Evolutionary conservation across 2,329 filamentous ascomycete species (phyloP), one percentile per base, ranked within the genome.

Genomic region (Nemania sp.): DNA sequence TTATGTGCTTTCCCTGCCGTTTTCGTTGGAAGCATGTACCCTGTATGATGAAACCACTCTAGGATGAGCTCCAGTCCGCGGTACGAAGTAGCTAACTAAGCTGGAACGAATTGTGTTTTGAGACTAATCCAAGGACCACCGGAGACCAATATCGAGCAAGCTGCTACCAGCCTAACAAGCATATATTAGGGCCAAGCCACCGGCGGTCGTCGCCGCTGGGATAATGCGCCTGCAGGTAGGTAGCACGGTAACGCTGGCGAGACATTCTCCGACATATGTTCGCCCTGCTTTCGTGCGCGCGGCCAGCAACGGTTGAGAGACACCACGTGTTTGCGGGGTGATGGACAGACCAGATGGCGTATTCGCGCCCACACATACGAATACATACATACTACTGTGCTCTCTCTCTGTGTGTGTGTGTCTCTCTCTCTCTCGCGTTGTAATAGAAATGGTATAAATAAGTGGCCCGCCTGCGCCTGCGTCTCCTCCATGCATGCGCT

Each of bases 281-380:
- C 4, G 17, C 30, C 33, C 31, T 40, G 39, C 20, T 15, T 19
- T 49, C 33, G 7, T 8, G 28, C 20, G 17, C 26, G 22, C 20
- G 30, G 24, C 34, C 20, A 33, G 24, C 42, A 41, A 42, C 48
- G 43, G 15, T 44, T 45, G 45, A 49, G 45, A 57, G 49, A 54
- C 50, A 57, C 55, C 52, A 57, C 52, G 55, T 52, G 48, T 58
- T 49, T 52, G 42, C 31, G 44, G 55, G 47, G 31, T n/a, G n/a
- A n/a, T n/a, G n/a, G n/a, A n/a, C n/a, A n/a, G n/a, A n/a, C n/a
- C n/a, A n/a, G n/a, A n/a, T n/a, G n/a, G n/a, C n/a, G n/a, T n/a
- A n/a, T n/a, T n/a, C n/a, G n/a, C n/a, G n/a, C n/a, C n/a, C n/a
- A n/a, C n/a, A n/a, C n/a, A n/a, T n/a, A n/a, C n/a, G n/a, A n/a